Percentiles rank a stretch among this genome's conserved stretches.
Evolutionary conservation across 495 filamentous ascomycete species (phyloP).

Genomic region (Chaetomium tenue): DNA sequence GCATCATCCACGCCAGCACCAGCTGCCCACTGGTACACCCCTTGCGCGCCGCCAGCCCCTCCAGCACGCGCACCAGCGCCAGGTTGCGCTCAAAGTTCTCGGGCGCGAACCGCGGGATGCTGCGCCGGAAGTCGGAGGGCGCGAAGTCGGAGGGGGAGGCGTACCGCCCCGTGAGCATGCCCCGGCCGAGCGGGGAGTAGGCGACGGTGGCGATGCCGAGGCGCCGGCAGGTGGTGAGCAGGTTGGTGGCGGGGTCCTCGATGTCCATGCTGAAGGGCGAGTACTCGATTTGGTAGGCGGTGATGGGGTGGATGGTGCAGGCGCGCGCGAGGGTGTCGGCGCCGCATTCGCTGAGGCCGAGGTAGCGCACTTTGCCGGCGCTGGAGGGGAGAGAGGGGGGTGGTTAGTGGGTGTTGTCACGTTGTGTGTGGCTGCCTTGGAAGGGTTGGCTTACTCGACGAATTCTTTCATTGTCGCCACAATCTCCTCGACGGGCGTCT

Average conservation of each 20-base stretch:
- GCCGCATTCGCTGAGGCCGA: constrained; percentile 42
- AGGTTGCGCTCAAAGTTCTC: constrained; percentile 73
- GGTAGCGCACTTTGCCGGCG: constrained; percentile 45
- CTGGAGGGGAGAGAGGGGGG: constrained; percentile 22
- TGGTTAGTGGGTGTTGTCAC: too few relatives aligned
- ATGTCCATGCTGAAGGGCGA: constrained; percentile 29
- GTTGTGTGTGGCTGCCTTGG: background rate
- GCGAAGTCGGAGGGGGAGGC: constrained; percentile 61
- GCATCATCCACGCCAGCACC: constrained; percentile 69
- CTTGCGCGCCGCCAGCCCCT: constrained; percentile 65
- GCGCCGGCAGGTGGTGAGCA: constrained; percentile 25
- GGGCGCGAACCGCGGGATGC: constrained; percentile 62
- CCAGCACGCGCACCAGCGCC: constrained; percentile 64
- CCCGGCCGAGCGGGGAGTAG: constrained; percentile 53
- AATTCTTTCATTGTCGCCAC: constrained; percentile 26
- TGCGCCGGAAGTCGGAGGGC: constrained; percentile 50
- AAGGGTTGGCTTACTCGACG: constrained; percentile 6
- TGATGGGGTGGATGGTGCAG: constrained; percentile 27
- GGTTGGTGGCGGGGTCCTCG: constrained; percentile 13
- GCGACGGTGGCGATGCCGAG: constrained; percentile 71
- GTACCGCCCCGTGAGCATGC: constrained; percentile 61
- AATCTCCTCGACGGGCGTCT: constrained; percentile 26
- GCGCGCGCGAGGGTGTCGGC: constrained; percentile 34
- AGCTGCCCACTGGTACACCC: constrained; percentile 69
- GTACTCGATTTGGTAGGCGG: constrained; percentile 35